Conservation (phyloP, 192 early-diverging fungal species). For the Coemansia sp. region DNA sequence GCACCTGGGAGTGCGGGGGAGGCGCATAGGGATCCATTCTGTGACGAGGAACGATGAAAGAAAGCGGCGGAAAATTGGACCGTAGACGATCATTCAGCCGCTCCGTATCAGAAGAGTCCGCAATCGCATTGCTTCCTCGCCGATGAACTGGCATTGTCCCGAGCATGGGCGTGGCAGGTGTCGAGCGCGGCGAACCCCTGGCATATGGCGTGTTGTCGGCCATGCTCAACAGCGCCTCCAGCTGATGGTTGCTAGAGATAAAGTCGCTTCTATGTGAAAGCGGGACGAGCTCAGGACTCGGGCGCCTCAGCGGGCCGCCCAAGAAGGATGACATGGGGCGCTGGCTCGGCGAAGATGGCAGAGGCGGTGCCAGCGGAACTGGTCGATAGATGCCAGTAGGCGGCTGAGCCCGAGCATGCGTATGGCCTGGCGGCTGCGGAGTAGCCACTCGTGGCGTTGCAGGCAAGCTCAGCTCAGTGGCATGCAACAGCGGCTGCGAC, state of each 20-base stretch:
- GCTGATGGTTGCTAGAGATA: constrained; percentile 16
- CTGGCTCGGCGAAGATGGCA: not conserved
- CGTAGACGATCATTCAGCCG: constrained; percentile 20
- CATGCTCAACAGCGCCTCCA: constrained; percentile 27
- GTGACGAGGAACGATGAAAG: constrained; percentile 46
- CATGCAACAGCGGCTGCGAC: constrained; percentile 30
- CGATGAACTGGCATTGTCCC: not conserved
- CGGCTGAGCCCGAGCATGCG: not conserved
- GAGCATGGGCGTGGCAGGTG: constrained; percentile 31
- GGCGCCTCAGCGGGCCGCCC: constrained; percentile 6
- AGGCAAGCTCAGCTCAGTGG: constrained; percentile 4
- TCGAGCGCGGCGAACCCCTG: constrained; percentile 26
- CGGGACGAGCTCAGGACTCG: constrained; percentile 12
- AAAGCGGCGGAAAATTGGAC: constrained; percentile 48
- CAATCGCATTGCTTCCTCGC: not conserved
- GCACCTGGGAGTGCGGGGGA: not conserved
- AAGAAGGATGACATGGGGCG: not conserved
- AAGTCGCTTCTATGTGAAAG: constrained; percentile 40
- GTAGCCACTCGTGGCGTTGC: constrained; percentile 16
- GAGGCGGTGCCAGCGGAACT: not conserved
- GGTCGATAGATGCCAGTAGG: not conserved
- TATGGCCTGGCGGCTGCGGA: constrained; percentile 16
- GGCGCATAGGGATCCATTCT: constrained; percentile 15
- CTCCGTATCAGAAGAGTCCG: not conserved
- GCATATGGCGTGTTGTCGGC: constrained; percentile 10